Percentiles rank a stretch among this genome's conserved stretches.
phyloP scores from a whole-genome alignment of 306 rosid genomes.

The Crotalaria pallida region DNA sequence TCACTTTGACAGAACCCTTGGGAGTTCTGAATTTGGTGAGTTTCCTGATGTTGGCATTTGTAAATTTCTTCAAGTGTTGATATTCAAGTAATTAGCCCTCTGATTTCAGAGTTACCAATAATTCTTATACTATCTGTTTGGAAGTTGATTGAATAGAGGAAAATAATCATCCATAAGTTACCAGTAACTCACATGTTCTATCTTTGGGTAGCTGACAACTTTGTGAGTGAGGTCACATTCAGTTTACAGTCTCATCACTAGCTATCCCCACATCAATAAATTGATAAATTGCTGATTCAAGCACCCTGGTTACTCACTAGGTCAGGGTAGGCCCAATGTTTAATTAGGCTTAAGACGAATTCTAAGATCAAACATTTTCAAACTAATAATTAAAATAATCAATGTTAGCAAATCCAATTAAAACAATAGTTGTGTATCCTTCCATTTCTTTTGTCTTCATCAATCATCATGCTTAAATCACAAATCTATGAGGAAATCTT shows the following conservation, averaged over 20 bases:
- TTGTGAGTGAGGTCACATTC: neutral
- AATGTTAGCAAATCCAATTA: too few species aligned
- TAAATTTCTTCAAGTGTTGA: neutral
- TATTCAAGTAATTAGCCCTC: neutral
- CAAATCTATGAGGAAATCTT: neutral
- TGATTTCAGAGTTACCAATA: neutral
- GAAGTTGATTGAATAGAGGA: neutral
- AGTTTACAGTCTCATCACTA: neutral
- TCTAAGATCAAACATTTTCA: too few species aligned
- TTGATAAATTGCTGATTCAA: neutral
- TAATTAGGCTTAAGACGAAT: too few species aligned
- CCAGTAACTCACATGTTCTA: neutral
- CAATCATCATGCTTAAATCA: neutral
- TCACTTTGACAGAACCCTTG: conserved; percentile 57
- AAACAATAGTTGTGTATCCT: neutral
- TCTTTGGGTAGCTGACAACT: neutral
- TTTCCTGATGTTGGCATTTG: conserved; percentile 14
- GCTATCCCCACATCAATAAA: neutral
- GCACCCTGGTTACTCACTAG: neutral
- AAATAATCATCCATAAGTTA: neutral
- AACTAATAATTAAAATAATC: too few species aligned
- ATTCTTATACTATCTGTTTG: neutral
- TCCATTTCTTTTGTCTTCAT: neutral
- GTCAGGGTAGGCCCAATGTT: too few species aligned
- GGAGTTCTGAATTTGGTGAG: conserved; percentile 74